Base-by-base conservation (phyloP, 192 early-diverging fungal genomes). In the Entomortierella parvispora region DNA sequence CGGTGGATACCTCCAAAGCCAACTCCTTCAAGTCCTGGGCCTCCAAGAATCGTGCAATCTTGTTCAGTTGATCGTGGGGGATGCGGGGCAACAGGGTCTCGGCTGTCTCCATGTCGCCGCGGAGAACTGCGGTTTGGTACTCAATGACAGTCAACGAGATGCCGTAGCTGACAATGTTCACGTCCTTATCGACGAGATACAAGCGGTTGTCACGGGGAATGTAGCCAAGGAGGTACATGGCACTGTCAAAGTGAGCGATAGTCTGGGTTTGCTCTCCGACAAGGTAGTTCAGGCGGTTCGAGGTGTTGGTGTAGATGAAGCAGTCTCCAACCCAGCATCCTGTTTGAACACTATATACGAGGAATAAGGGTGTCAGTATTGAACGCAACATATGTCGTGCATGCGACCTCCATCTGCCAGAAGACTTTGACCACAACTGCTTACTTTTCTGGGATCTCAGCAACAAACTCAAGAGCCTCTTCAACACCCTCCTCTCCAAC, bases 251-350 rank as follows among this genome's bases (percentile, higher is more conserved):
- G 80, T 99, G 98, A 76, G 91, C 91, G 69, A 99, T 92, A 1
- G 97, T 99, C 44, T 95, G 96, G 29, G 91, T 90, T 78, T 97
- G 96, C 1, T 88, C 93, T 55, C 98, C 97, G 4, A 99, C 97
- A 47, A 99, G 81, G 79, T 99, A 99, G 85, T 94, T 97, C 58
- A 99, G 86, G 47, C 97, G 91, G 82, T 98, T 96, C 55, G 86
- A 85, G 14, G 89, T 80, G 72, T 93, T 96, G 28, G 95, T 95
- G 85, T 98, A 99, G 63, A 99, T 98, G 70, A 99, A 99, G 71
- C 97, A 98, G 79, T 99, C 98, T 55, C 98, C 98, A 58, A 98
- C 95, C 98, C 98, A 99, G 78, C 87, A 89, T 15, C 96, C 98
- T 7, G 97, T 95, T 75, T 93, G 93, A 31, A 99, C 90, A 47